Evolutionary conservation across 2,329 filamentous ascomycete genomes (phyloP).

Genomic region (Rasamsonia emersonii): DNA sequence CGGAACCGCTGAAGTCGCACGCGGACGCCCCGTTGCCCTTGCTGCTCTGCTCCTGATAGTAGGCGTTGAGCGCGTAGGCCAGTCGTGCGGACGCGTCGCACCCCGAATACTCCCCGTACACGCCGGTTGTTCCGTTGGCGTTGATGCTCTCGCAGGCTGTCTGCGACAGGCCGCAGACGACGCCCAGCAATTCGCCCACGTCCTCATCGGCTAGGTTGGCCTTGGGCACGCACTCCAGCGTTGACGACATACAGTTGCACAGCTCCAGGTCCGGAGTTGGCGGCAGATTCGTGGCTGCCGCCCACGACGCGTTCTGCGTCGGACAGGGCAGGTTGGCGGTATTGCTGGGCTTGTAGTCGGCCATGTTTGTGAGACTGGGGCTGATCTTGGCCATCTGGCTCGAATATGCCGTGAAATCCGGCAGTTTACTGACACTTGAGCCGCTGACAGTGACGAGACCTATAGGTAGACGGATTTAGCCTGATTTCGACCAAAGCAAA

Average conservation of each 20-base stretch:
- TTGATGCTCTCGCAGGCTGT: constrained; percentile 32
- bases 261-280: constrained; percentile 67
- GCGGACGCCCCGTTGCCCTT: constrained; percentile 24
- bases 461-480: constrained; percentile 47
- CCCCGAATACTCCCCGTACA: constrained; percentile 40
- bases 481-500: neutral
- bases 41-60: constrained; percentile 31
- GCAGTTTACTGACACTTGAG: constrained; percentile 54
- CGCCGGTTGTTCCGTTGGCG: constrained; percentile 31
- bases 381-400: constrained; percentile 57
- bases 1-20: constrained; percentile 36
- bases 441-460: constrained; percentile 39
- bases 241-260: constrained; percentile 74
- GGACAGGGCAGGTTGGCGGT: constrained; percentile 62
- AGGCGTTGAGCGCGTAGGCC: constrained; percentile 36
- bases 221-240: constrained; percentile 60
- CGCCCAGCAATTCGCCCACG: constrained; percentile 35
- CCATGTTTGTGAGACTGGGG: constrained; percentile 57
- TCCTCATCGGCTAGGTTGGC: constrained; percentile 46
- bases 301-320: constrained; percentile 56
- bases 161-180: constrained; percentile 25
- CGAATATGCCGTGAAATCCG: constrained; percentile 65
- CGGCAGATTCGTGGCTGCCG: constrained; percentile 56
- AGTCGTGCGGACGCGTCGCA: constrained; percentile 35
- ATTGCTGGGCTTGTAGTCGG: constrained; percentile 64